Evolutionary conservation across 768 basidiomycete genomes (phyloP), one percentile per base, ranked within the genome.

Genomic region (Amanita rubescens): DNA sequence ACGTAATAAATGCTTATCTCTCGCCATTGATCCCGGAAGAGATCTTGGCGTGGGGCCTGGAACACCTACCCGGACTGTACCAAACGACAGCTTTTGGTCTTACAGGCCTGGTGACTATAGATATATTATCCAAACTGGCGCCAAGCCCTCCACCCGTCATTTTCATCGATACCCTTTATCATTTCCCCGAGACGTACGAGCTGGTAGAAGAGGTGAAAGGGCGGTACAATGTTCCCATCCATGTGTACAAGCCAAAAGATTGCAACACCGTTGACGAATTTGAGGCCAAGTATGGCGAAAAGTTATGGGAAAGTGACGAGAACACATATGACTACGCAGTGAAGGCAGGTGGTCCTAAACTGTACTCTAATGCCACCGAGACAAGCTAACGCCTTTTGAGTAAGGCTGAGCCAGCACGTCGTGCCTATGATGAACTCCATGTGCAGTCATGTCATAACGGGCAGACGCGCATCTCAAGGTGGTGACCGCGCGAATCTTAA

Each of bases 71-170:
- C 0, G 76, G 78, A 6, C 74, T 98, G 17, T 84, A 83, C 68
- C 95, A 99, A 67, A 97, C 96, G 5, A 98, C 95, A 5, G 95
- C 96, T 0, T 95, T 99, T 63, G 96, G 96, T 6, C 77, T 97
- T 55, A 97, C 94, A 0, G 95, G 96, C 9, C 83, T 94, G 50
- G 93, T 92, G 52, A 85, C 93, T 17, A 84, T 90, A 56, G 93
- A 96, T 67, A 96, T 99, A 91, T 81, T 98, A 51, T 86, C 90
- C 32, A 89, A 90, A 67, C 73, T 94, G 57, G 84, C 85, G 2
- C 55, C 72, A 24, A 64, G 70, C 15, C 78, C 80, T 0, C 90
- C 90, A 1, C 92, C 94, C 1, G 78, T 97, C 17, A 93, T 98
- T 72, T 98, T 99, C 73, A 71, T 97, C 65, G 94, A 99, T 72